Conservation (phyloP, 2,329 filamentous ascomycete species). For the Chrysoporthe cubensis region DNA sequence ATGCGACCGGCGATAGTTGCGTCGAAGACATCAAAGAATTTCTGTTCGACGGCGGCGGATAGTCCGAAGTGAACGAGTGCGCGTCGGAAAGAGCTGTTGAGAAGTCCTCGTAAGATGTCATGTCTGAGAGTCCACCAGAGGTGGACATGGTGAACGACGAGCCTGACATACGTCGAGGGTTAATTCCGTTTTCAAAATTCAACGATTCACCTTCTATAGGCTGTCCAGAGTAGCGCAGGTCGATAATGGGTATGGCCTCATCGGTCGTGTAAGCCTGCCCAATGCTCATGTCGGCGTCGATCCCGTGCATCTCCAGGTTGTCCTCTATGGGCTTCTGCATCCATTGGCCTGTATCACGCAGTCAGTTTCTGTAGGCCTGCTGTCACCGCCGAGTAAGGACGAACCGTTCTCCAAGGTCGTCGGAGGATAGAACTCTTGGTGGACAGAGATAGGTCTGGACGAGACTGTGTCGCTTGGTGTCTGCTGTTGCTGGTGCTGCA, state of each 20-base stretch:
- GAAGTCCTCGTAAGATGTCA: constrained; percentile 73
- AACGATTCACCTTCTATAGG: constrained; percentile 55
- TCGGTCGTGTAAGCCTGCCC: constrained; percentile 67
- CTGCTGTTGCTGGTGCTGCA: constrained; percentile 35
- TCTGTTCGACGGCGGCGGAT: constrained; percentile 67
- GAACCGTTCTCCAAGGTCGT: constrained; percentile 55
- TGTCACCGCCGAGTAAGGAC: constrained; percentile 32
- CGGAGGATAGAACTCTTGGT: constrained; percentile 60
- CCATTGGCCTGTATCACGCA: constrained; percentile 48
- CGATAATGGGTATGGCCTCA: constrained; percentile 65
- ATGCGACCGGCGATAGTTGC: constrained; percentile 73
- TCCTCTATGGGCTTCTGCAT: constrained; percentile 61
- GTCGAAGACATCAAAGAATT: constrained; percentile 74
- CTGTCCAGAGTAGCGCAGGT: constrained; percentile 56
- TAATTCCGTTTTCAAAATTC: constrained; percentile 55
- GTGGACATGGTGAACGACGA: constrained; percentile 77
- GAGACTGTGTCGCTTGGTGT: constrained; percentile 56
- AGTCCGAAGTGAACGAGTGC: constrained; percentile 68
- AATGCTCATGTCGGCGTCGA: constrained; percentile 63
- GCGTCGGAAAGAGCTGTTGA: constrained; percentile 69
- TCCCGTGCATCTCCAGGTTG: constrained; percentile 55
- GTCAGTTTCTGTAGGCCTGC: constrained; percentile 33
- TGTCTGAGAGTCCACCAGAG: constrained; percentile 66
- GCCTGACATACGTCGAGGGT: constrained; percentile 68
- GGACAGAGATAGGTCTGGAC: constrained; percentile 58